A percentile compares a stretch with the other conserved stretches of the same genome.
These are phyloP conservation scores for Saccharomycopsis oosterbeekiorum DNA, from an alignment of 805 yeast species.

Conservation along the genomic window DNA sequence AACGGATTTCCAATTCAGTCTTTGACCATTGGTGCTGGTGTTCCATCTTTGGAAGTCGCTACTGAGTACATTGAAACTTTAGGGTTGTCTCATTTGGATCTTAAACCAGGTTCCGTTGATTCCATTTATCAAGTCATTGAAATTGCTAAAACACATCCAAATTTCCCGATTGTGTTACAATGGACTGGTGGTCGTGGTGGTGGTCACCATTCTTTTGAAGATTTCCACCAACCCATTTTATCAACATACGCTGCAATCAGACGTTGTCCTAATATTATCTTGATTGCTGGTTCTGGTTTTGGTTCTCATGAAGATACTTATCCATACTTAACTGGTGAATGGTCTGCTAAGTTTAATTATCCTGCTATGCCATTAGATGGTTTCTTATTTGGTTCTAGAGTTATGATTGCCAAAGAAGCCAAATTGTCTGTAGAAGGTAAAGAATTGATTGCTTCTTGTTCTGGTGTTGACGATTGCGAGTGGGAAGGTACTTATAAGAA, in stretches of 20 bases:
- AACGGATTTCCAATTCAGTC: conserved; percentile 95
- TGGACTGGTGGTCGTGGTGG: conserved; percentile 99
- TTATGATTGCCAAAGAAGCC: conserved; percentile 96
- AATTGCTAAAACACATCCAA: conserved; percentile 93
- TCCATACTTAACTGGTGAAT: conserved; percentile 94
- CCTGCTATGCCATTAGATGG: conserved; percentile 99
- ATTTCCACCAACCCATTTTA: conserved; percentile 94
- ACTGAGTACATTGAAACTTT: conserved; percentile 88
- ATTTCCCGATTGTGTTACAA: conserved; percentile 93
- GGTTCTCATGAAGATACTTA: conserved; percentile 96
- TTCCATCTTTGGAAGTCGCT: conserved; percentile 95
- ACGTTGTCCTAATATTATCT: conserved; percentile 77
- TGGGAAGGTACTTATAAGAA: conserved; percentile 95
- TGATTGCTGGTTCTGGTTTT: conserved; percentile 97
- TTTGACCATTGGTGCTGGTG: conserved; percentile 98
- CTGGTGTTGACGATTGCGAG: conserved; percentile 79
- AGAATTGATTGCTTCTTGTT: conserved; percentile 76
- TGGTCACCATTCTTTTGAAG: conserved; percentile 99
- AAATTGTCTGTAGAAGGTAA: conserved; percentile 91
- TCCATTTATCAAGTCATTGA: conserved; percentile 77
- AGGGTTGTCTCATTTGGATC: conserved; percentile 87
- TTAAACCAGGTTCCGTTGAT: conserved; percentile 97
- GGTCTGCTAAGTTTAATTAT: conserved; percentile 81
- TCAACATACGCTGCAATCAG: conserved; percentile 95
- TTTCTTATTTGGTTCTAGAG: conserved; percentile 90